Evolutionary conservation across 257 asterid genomes (phyloP), one percentile per base, ranked within the genome.

Genomic region (Solanum medicagineum): DNA sequence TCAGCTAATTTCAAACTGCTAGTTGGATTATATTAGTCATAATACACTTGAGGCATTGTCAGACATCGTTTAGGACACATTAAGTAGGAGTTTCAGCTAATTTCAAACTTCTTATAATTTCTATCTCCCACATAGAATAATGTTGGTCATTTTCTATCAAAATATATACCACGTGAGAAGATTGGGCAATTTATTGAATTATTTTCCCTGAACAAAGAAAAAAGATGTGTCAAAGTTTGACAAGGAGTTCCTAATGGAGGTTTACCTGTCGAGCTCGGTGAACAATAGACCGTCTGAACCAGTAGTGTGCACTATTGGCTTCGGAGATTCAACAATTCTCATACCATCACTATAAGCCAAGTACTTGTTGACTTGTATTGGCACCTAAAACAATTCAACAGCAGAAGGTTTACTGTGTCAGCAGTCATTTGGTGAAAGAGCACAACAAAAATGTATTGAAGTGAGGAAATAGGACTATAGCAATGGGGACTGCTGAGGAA

Each of bases 341-440:
- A 91, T 87, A 77, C 94, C 94, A 81, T 91, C 94, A 84, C 86
- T 90, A 80, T 87, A 89, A 8, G 94, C 93, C 86, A 91, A 87
- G 86, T 85, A 88, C 71, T 89, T 91, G 92, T 91, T 91, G 86
- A 91, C 94, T 86, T 91, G 94, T 79, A 91, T 91, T 55, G 94
- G 93, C 68, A 90, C 94, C 93, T 91, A 84, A 42, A 87, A 63
- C 45, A 75, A 83, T 45, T 29, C 22, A 80, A 81, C 24, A 79
- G 4, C 26, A 53, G 49, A 79, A 79, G 49, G 17, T 51, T 51
- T 26, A 17, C 26, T 24, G 51, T 4, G 47, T 51, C 26, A 65
- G 59, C 40, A 47, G 8, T 32, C 80, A 49, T 15, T 47, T 17
- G 54, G 57, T 29, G 65, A 36, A 29, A 45, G 79, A 13, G 20